These are phyloP conservation scores for Luffa acutangula DNA, from an alignment of 306 rosid genomes.

Conservation along the genomic window DNA sequence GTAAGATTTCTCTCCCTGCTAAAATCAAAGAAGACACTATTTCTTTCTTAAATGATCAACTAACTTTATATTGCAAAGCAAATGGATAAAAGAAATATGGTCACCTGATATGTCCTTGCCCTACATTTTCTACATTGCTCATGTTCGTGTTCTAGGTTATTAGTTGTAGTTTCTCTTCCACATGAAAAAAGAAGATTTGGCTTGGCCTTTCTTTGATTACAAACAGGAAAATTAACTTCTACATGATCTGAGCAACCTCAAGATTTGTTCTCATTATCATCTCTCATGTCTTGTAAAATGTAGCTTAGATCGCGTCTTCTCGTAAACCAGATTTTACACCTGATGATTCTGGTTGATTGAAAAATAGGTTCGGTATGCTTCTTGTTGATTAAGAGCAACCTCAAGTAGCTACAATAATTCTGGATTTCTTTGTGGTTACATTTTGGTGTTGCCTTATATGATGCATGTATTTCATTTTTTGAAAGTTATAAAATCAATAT, in stretches of 20 bases:
- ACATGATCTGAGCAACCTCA: background rate
- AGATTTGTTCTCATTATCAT: background rate
- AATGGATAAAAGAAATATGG: background rate
- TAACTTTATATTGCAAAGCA: background rate
- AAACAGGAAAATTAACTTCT: background rate
- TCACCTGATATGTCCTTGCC: background rate
- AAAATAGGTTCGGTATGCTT: background rate
- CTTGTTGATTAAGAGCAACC: background rate
- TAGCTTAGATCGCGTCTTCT: background rate
- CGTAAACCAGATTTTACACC: background rate
- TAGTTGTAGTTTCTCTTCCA: background rate
- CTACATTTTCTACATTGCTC: background rate
- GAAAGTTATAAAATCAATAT: background rate
- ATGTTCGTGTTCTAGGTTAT: background rate
- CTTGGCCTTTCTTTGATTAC: background rate
- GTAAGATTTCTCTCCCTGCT: constrained; percentile 26
- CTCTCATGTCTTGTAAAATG: background rate
- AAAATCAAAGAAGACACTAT: background rate
- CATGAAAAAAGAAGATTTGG: background rate
- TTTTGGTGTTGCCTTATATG: background rate
- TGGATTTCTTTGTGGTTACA: background rate
- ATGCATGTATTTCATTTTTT: background rate
- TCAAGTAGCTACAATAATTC: background rate
- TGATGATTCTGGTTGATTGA: background rate
- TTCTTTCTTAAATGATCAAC: background rate